Evolutionary conservation across 2,329 filamentous ascomycete species (phyloP).

Genomic region (Cladosporium phlei): DNA sequence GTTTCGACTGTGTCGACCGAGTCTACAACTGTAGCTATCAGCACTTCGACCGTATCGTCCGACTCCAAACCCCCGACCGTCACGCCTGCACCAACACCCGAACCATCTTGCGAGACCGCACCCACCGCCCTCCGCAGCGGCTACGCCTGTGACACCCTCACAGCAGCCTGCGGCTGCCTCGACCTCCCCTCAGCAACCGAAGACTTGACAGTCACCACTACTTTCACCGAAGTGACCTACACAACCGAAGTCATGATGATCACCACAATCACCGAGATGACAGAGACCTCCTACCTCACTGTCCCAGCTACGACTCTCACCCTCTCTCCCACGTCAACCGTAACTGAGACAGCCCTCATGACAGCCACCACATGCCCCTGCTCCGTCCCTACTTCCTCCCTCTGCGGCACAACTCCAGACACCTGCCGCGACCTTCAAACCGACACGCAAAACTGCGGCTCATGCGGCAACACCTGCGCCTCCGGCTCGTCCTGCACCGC

Average conservation of each 20-base stretch:
- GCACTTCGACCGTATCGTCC: neutral
- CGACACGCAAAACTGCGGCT: slow-evolving; percentile 1
- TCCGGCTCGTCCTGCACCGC: neutral
- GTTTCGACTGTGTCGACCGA: neutral
- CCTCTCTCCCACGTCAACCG: neutral
- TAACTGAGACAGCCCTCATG: neutral
- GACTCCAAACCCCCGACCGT: neutral
- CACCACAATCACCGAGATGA: neutral
- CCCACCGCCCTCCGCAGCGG: neutral
- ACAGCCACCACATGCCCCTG: neutral
- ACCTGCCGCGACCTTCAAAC: slow-evolving; percentile 1
- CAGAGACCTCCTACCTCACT: neutral
- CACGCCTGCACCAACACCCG: neutral
- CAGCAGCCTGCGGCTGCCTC: neutral
- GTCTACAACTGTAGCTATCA: neutral
- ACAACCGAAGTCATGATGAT: neutral
- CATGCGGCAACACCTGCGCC: neutral
- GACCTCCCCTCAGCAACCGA: neutral
- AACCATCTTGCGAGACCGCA: slow-evolving; percentile 4
- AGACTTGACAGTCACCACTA: slow-evolving; percentile 1
- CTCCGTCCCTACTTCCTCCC: neutral
- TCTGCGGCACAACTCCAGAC: neutral
- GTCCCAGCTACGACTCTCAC: neutral
- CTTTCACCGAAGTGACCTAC: neutral
- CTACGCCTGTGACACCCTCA: neutral